Conservation (phyloP, 2,329 filamentous ascomycete genomes). For the Chaetomiaceae sp. region DNA sequence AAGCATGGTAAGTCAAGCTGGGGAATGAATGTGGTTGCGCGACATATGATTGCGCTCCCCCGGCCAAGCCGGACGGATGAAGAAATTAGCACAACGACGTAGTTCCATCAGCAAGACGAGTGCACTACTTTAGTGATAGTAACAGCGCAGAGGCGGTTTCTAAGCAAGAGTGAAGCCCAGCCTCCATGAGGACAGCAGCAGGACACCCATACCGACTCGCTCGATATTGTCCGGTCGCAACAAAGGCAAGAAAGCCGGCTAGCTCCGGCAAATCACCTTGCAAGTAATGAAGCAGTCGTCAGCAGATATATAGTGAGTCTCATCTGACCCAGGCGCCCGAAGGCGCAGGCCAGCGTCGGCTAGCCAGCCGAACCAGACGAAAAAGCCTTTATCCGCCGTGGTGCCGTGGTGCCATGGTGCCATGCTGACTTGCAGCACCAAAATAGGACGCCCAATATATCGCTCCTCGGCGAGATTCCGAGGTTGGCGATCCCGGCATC, state of each 20-base stretch:
- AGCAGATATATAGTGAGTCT: slow-evolving; percentile 1
- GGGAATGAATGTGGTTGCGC: too few species aligned
- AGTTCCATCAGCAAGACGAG: too few species aligned
- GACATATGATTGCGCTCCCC: too few species aligned
- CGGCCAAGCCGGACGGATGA: too few species aligned
- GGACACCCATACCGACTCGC: too few species aligned
- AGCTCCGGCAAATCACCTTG: neutral
- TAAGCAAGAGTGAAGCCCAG: too few species aligned
- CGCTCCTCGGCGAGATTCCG: neutral
- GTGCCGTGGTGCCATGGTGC: neutral
- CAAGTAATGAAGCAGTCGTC: neutral
- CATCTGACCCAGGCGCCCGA: neutral
- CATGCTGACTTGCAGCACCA: neutral
- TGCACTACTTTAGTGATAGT: too few species aligned
- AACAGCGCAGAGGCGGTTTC: too few species aligned
- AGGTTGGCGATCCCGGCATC: neutral
- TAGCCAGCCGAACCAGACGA: neutral
- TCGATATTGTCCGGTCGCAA: neutral
- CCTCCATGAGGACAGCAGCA: too few species aligned
- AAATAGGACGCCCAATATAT: slow-evolving; percentile 1
- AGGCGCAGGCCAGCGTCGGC: neutral
- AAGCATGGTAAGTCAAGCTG: too few species aligned
- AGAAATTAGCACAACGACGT: too few species aligned
- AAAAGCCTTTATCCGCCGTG: neutral
- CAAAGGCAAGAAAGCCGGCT: neutral